Percentiles rank a stretch among this genome's conserved stretches.
These are phyloP conservation scores for Penicillium expansum DNA, from an alignment of 2,329 filamentous ascomycete species.

Conservation along the genomic window DNA sequence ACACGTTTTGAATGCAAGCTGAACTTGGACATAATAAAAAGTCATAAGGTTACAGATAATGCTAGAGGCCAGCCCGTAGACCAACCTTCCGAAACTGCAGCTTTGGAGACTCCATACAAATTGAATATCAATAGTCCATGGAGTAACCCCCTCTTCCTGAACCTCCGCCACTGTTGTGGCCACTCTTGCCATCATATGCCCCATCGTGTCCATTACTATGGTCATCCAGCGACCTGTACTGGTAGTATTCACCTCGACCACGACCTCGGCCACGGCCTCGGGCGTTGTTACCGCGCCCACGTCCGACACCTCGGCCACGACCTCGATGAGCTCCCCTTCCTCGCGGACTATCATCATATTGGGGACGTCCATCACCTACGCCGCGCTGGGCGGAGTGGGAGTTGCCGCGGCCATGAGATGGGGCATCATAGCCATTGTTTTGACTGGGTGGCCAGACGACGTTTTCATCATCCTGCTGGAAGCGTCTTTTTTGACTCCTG, in stretches of 20 bases:
- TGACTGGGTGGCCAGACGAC: constrained; percentile 30
- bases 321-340: constrained; percentile 31
- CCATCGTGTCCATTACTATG: constrained; percentile 34
- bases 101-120: not conserved
- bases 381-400: constrained; percentile 30
- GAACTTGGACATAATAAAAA: not conserved
- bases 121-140: constrained; percentile 40
- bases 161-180: constrained; percentile 19
- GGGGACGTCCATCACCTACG: constrained; percentile 32
- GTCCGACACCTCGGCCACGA: constrained; percentile 41
- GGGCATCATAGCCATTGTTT: constrained; percentile 24
- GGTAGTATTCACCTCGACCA: constrained; percentile 51
- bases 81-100: not conserved
- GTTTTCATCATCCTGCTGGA: constrained; percentile 60
- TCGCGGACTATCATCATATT: constrained; percentile 46
- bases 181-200: constrained; percentile 30
- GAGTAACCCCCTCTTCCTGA: constrained; percentile 25
- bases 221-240: constrained; percentile 68
- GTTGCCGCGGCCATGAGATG: constrained; percentile 21
- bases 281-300: constrained; percentile 35
- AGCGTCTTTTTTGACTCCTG: constrained; percentile 56
- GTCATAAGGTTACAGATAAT: not conserved
- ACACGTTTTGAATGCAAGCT: not conserved
- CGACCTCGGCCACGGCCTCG: constrained; percentile 48
- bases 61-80: not conserved